Percentiles rank a stretch among this genome's conserved stretches.
Evolutionary conservation across 2,329 filamentous ascomycete species (phyloP).

Genomic region (Venturia carpophila): DNA sequence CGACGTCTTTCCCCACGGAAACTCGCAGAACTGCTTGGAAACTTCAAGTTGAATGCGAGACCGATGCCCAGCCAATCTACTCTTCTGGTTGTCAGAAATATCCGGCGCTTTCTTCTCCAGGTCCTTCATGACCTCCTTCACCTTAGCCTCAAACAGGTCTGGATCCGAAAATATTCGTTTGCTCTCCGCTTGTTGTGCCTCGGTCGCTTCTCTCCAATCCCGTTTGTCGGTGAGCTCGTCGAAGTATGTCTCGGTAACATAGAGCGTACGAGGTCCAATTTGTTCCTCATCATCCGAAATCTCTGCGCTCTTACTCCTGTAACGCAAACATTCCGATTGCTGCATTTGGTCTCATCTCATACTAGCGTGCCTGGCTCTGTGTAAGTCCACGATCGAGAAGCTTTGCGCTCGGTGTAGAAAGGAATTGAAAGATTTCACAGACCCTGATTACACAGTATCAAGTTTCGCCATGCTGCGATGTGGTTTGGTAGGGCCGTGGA

Average conservation of each 20-base stretch:
- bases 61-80: too few relatives aligned
- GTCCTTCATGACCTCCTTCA: background rate
- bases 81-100: too few relatives aligned
- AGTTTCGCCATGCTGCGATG: background rate
- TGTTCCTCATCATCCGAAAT: background rate
- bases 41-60: too few relatives aligned
- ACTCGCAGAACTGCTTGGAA: too few relatives aligned
- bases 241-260: background rate
- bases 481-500: background rate
- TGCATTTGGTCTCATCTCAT: background rate
- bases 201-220: background rate
- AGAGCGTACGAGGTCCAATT: background rate
- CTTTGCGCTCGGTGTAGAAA: background rate
- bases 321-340: background rate
- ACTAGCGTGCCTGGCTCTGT: background rate
- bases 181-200: background rate
- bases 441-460: background rate
- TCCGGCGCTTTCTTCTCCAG: background rate
- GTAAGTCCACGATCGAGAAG: background rate
- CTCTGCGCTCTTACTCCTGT: background rate
- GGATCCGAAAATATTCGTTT: background rate
- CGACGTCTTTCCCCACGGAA: too few relatives aligned
- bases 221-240: background rate
- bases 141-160: background rate
- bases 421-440: background rate